These are phyloP conservation scores for Podaxis sp. DNA, from an alignment of 768 basidiomycete species.

Conservation along the genomic window DNA sequence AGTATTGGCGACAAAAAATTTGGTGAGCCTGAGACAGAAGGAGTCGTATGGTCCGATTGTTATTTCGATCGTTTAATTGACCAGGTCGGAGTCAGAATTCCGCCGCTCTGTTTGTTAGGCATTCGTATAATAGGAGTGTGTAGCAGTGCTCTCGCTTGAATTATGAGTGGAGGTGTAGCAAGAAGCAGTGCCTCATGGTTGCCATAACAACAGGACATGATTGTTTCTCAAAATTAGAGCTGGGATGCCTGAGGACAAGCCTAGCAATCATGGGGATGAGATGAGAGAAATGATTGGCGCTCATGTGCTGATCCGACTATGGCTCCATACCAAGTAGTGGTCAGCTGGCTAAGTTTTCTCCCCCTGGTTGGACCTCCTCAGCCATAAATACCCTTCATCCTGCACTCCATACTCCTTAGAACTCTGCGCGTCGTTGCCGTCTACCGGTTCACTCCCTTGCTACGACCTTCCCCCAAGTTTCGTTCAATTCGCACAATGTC, in stretches of 20 bases:
- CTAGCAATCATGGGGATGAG: neutral
- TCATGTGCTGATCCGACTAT: neutral
- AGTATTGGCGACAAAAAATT: slow-evolving; percentile 78
- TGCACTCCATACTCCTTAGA: neutral
- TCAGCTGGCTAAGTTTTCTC: neutral
- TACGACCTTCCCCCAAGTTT: neutral
- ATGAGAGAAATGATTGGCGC: neutral
- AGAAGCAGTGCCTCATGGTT: neutral
- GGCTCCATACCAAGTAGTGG: neutral
- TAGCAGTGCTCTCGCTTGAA: neutral
- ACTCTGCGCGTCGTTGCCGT: neutral
- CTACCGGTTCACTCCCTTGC: neutral
- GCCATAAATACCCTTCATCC: slow-evolving; percentile 2
- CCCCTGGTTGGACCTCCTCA: neutral
- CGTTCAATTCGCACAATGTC: slow-evolving; percentile 31
- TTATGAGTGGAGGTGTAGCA: neutral
- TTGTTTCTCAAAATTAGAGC: no score
- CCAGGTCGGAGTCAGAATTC: neutral
- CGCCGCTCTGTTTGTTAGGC: neutral
- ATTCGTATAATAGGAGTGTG: neutral
- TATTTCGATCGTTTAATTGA: slow-evolving; percentile 28
- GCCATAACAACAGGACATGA: no score
- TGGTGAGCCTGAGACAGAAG: slow-evolving; percentile 56
- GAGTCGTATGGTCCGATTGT: slow-evolving; percentile 54
- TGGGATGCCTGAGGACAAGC: no score